Evolutionary conservation across 2,329 filamentous ascomycete genomes (phyloP), one percentile per base, ranked within the genome.

Genomic region (Colletotrichum sidae): DNA sequence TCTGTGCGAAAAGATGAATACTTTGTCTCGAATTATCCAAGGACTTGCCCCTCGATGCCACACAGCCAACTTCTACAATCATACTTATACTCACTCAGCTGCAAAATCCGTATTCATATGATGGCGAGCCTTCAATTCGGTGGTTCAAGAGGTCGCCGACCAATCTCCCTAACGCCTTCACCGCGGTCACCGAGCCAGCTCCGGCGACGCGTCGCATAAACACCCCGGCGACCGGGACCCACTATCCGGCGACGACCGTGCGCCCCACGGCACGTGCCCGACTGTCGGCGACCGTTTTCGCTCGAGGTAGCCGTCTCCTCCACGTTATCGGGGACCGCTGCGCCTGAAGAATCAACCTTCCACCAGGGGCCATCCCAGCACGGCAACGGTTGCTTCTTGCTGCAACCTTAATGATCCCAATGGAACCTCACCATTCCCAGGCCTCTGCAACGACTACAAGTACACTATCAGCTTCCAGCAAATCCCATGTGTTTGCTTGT

Each of bases 231-330:
- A 55, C 11, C 50, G 45, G 39, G 17, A 47, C 38, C 52, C 46
- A 56, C 51, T 62, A 42, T 17, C 47, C 51, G 63, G 58, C 17
- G 53, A 56, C 39, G 62, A 46, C 62, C 62, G 58, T 65, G 62
- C 62, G n/a, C 15, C 42, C 42, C 51, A 46, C 50, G 58, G 34
- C 41, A 51, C 46, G 15, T 45, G 47, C 58, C 58, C 52, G 58
- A 62, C 52, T 25, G 41, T 66, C 63, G 58, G 58, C 63, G 63
- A 66, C 52, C 12, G 39, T 57, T 11, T 11, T 13, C 45, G 47
- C 17, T 45, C n/a, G 35, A 62, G 57, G 58, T 65, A 46, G 52
- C 58, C 58, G 52, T 37, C 25, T 17, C 42, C 17, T 11, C 2
- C 25, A 15, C 10, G 15, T n/a, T 25, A 13, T 52, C 35, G 52